phyloP scores from a whole-genome alignment of 1,284 basidiomycete genomes.

The Trametes versicolor region DNA sequence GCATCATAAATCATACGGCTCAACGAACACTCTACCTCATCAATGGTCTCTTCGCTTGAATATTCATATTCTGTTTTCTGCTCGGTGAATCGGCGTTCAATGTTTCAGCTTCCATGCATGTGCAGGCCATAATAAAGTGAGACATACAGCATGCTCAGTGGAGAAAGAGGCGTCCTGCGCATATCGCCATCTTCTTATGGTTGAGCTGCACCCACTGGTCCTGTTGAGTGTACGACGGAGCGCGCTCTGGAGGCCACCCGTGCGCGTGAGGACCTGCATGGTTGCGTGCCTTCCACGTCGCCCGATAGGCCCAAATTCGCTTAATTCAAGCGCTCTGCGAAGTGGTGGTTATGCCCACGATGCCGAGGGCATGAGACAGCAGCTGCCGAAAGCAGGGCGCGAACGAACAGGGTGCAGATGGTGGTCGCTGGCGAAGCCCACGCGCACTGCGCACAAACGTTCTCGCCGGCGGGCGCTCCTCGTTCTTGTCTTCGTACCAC shows the following conservation, averaged over 20 bases:
- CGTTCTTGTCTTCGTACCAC: conserved; percentile 18
- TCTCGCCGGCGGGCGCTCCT: conserved; percentile 9
- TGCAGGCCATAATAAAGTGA: no score
- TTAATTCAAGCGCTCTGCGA: conserved; percentile 7
- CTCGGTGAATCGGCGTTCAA: no score
- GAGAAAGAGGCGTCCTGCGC: neutral
- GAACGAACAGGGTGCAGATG: neutral
- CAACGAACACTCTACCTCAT: no score
- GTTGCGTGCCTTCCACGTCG: conserved; percentile 1
- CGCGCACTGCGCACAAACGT: conserved; percentile 12
- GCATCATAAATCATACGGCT: no score
- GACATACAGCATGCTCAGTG: neutral
- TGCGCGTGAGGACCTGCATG: conserved; percentile 15
- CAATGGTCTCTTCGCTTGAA: no score
- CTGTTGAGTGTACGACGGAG: neutral
- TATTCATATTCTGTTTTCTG: no score
- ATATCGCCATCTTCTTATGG: no score
- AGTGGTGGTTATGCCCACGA: conserved; percentile 6
- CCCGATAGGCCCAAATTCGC: conserved; percentile 20
- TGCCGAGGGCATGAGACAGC: conserved; percentile 8
- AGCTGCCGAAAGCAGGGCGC: neutral
- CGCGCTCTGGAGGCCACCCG: neutral
- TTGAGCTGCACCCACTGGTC: neutral
- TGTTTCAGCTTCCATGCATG: no score
- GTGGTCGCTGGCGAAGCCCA: neutral